Evolutionary conservation across 345 rosid species (phyloP).

Genomic region (Eucalyptus caleyi): DNA sequence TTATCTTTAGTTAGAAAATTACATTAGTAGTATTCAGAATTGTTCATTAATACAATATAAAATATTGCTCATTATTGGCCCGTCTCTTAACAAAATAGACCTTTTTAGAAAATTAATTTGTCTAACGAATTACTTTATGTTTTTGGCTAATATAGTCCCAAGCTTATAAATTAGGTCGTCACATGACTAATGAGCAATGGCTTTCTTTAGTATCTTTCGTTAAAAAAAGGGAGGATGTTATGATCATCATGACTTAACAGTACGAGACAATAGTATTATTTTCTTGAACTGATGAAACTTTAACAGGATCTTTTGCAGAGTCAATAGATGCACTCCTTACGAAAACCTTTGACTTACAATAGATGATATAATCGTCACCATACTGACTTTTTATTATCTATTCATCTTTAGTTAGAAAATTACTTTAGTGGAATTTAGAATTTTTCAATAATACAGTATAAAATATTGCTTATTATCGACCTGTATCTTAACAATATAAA

Average conservation of each 20-base stretch:
- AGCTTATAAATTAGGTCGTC: neutral
- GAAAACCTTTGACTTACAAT: neutral
- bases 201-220: neutral
- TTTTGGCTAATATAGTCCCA: neutral
- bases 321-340: neutral
- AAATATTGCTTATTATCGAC: neutral
- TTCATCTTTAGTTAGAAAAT: neutral
- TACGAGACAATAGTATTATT: neutral
- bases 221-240: neutral
- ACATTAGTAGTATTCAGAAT: neutral
- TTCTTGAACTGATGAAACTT: neutral
- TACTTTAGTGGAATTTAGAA: neutral
- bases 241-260: neutral
- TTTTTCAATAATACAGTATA: neutral
- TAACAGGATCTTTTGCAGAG: neutral
- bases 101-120: neutral
- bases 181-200: neutral
- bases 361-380: neutral
- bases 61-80: neutral
- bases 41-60: neutral
- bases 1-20: neutral
- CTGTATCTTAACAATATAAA: neutral
- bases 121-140: neutral
- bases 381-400: neutral
- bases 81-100: neutral